These are phyloP conservation scores for Claviceps spartinae DNA, from an alignment of 2,329 filamentous ascomycete genomes.

Conservation along the genomic window DNA sequence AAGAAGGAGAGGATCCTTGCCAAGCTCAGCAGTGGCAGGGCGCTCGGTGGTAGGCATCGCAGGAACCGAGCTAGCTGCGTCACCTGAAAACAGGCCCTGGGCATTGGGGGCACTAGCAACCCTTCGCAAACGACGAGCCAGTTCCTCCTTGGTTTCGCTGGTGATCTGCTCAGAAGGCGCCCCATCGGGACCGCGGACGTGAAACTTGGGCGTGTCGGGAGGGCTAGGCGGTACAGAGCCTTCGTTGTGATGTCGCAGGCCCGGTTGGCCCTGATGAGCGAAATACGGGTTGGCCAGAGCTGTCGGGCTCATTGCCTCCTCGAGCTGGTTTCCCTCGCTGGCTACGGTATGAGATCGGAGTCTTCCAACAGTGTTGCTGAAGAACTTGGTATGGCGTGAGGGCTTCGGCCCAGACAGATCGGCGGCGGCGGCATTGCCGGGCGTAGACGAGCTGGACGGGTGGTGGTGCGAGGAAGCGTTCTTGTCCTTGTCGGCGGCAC, in stretches of 20 bases:
- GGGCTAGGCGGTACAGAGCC: slow-evolving; percentile 86
- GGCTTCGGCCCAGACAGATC: slow-evolving; percentile 32
- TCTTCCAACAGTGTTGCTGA: slow-evolving; percentile 71
- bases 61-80: slow-evolving; percentile 9
- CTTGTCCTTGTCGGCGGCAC: slow-evolving; percentile 23
- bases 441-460: slow-evolving; percentile 4
- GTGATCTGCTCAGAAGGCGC: slow-evolving; percentile 53
- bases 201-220: slow-evolving; percentile 73
- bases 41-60: slow-evolving; percentile 43
- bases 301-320: slow-evolving; percentile 80
- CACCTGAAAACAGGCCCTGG: slow-evolving; percentile 68
- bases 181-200: slow-evolving; percentile 55
- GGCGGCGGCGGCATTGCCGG: slow-evolving; percentile 7
- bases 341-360: slow-evolving; percentile 83
- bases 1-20: slow-evolving; percentile 60
- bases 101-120: slow-evolving; percentile 96
- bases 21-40: slow-evolving; percentile 73
- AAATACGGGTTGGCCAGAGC: slow-evolving; percentile 96
- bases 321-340: slow-evolving; percentile 82
- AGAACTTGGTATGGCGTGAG: slow-evolving; percentile 77
- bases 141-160: slow-evolving; percentile 77
- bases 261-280: slow-evolving; percentile 86
- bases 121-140: slow-evolving; percentile 81
- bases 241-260: slow-evolving; percentile 87
- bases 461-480: slow-evolving; percentile 1